These are phyloP conservation scores for Ceraceosorus bombacis DNA, from an alignment of 1,284 basidiomycete genomes.

Conservation along the genomic window DNA sequence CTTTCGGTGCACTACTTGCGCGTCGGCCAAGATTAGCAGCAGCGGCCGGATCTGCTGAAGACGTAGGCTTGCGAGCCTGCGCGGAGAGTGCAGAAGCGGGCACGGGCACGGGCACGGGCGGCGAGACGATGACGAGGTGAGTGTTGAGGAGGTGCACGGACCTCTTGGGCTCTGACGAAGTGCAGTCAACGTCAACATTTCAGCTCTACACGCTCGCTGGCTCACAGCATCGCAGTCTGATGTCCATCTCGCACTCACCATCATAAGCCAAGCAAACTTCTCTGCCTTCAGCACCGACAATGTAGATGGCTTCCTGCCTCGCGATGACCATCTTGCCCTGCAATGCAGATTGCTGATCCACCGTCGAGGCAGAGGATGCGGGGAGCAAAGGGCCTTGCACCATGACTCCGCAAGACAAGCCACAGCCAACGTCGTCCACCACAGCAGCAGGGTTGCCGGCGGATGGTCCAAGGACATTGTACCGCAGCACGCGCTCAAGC, in stretches of 20 bases:
- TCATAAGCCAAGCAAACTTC: conserved; percentile 68
- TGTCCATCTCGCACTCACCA: conserved; percentile 12
- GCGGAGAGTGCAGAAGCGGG: conserved; percentile 58
- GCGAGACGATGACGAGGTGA: conserved; percentile 67
- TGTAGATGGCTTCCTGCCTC: conserved; percentile 82
- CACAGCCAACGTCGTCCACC: conserved; percentile 78
- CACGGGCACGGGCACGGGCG: conserved; percentile 65
- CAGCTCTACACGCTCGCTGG: background rate
- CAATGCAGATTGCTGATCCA: background rate
- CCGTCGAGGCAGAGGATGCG: background rate
- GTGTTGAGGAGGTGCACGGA: conserved; percentile 30
- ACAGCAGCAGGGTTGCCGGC: conserved; percentile 59
- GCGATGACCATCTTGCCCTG: conserved; percentile 72
- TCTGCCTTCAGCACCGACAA: conserved; percentile 73
- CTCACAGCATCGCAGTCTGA: background rate
- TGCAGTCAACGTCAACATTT: background rate
- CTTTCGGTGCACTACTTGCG: conserved; percentile 2
- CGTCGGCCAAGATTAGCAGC: conserved; percentile 51
- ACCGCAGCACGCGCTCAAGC: conserved; percentile 69
- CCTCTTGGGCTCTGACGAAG: conserved; percentile 22
- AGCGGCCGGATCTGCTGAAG: conserved; percentile 66
- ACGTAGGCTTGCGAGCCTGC: no score
- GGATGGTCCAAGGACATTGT: conserved; percentile 68
- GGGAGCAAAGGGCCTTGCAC: conserved; percentile 12
- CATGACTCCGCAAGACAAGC: conserved; percentile 66